Percentiles rank a stretch among this genome's conserved stretches.
These are phyloP conservation scores for Hanseniaspora gamundiae DNA, from an alignment of 1,139 yeast genomes.

Conservation along the genomic window DNA sequence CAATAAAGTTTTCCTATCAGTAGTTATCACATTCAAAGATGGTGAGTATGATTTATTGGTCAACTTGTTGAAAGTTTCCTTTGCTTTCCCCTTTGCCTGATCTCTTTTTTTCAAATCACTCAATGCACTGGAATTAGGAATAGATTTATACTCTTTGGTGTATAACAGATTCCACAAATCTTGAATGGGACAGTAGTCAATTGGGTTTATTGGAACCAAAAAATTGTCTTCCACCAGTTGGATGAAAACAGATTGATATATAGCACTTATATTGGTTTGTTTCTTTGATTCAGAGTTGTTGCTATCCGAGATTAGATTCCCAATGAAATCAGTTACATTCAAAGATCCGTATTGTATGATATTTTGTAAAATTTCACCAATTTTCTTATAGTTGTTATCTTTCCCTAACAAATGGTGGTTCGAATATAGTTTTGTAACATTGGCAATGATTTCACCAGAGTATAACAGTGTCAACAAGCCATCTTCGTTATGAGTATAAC, in stretches of 20 bases:
- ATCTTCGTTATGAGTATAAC: slow-evolving; percentile 49
- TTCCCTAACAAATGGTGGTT: neutral
- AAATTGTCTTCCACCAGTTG: slow-evolving; percentile 46
- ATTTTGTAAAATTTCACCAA: slow-evolving; percentile 66
- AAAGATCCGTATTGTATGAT: slow-evolving; percentile 53
- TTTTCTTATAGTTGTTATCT: slow-evolving; percentile 26
- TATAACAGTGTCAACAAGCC: slow-evolving; percentile 58
- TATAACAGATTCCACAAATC: slow-evolving; percentile 49
- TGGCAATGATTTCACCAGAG: slow-evolving; percentile 62
- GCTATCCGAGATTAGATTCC: neutral
- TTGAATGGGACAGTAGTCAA: slow-evolving; percentile 32
- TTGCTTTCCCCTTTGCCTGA: slow-evolving; percentile 55
- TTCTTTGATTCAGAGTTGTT: slow-evolving; percentile 17
- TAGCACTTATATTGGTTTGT: slow-evolving; percentile 11
- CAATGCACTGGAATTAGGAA: slow-evolving; percentile 40
- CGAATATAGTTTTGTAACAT: slow-evolving; percentile 25
- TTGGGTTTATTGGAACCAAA: slow-evolving; percentile 36
- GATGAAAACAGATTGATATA: slow-evolving; percentile 23
- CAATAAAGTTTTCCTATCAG: slow-evolving; percentile 26
- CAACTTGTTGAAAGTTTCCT: slow-evolving; percentile 22
- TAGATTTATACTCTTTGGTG: slow-evolving; percentile 36
- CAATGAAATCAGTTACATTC: slow-evolving; percentile 19
- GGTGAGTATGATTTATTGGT: slow-evolving; percentile 10
- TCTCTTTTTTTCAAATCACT: slow-evolving; percentile 53
- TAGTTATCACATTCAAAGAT: slow-evolving; percentile 23